Base-by-base conservation (phyloP, 2,329 filamentous ascomycete genomes). In the Cercospora sp. region DNA sequence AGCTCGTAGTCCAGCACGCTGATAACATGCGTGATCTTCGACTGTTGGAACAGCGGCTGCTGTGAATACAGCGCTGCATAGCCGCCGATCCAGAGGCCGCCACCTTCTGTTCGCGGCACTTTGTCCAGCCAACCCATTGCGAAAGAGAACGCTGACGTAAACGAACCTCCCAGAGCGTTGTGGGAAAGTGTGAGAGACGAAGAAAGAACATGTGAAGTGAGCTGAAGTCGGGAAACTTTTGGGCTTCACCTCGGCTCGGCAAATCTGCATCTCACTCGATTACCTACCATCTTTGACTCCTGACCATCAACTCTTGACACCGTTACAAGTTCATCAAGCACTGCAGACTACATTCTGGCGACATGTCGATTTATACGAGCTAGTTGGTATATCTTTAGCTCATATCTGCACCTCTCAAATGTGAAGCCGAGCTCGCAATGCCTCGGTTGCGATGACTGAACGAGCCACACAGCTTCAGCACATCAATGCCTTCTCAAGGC, bases 1-100 rank as follows among this genome's bases (percentile, higher is more conserved):
- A 86, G 79, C 63, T 86, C 83, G 75, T 89, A 85, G 63, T 87
- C 86, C 12, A 60, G 64, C 20, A 55, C 30, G 57, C 63, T 60
- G 30, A 98, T 83, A 39, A 98, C 87, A 80, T 97, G 93, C 2
- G 93, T 96, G 77, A 98, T 93, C 71, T 89, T 89, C 72, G 88
- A 87, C 72, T 90, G 86, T 70, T 86, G 81, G 61, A 97, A 85
- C 45, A 89, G 85, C 59, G 89, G 85, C 66, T 89, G 72, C 33
- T 64, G 62, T 33, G 62, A 64, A 65, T 80, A 80, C 1, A 81
- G 70, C 0, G 79, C 80, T 67, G 80, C 79, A 5, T 81, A 74
- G 20, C 80, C 80, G 67, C 80, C 80, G 59, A 81, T 81, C 73
- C 78, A 80, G 31, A 81, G 74, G 23, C 75, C 75, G 3, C 76